Evolutionary conservation across 2,329 filamentous ascomycete genomes (phyloP).

Genomic region (Colletotrichum endophyticum): DNA sequence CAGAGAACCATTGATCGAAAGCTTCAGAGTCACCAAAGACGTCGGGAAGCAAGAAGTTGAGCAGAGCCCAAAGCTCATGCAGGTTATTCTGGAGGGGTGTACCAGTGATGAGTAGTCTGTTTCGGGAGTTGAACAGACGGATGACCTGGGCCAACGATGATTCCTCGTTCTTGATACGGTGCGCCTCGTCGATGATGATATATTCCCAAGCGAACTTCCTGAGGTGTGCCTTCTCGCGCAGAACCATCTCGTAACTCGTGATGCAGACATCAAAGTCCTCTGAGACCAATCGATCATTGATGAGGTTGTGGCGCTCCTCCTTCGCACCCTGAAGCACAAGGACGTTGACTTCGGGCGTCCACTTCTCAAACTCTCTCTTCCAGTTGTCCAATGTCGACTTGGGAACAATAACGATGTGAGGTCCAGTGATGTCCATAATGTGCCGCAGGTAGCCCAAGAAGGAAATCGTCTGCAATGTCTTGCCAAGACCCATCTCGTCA

Average conservation of each 20-base stretch:
- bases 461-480: slow-evolving; percentile 96
- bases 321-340: slow-evolving; percentile 94
- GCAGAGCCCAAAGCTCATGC: slow-evolving; percentile 94
- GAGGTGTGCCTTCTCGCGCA: slow-evolving; percentile 90
- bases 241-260: slow-evolving; percentile 98
- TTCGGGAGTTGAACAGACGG: slow-evolving; percentile 92
- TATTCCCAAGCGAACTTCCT: slow-evolving; percentile 99
- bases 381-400: slow-evolving; percentile 99
- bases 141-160: slow-evolving; percentile 97
- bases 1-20: slow-evolving; percentile 98
- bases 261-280: slow-evolving; percentile 98
- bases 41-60: slow-evolving; percentile 97
- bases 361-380: slow-evolving; percentile 91
- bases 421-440: slow-evolving; percentile 86
- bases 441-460: slow-evolving; percentile 95
- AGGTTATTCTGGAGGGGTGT: slow-evolving; percentile 98
- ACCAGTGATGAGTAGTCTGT: slow-evolving; percentile 92
- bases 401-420: slow-evolving; percentile 89
- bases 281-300: slow-evolving; percentile 88
- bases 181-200: slow-evolving; percentile 97
- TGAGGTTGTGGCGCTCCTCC: slow-evolving; percentile 86
- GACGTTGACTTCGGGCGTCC: slow-evolving; percentile 96
- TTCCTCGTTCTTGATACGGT: slow-evolving; percentile 99
- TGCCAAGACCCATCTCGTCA: slow-evolving; percentile 98
- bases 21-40: slow-evolving; percentile 97